Conservation (phyloP, 2,329 filamentous ascomycete species). For the Fusarium newnesense region DNA sequence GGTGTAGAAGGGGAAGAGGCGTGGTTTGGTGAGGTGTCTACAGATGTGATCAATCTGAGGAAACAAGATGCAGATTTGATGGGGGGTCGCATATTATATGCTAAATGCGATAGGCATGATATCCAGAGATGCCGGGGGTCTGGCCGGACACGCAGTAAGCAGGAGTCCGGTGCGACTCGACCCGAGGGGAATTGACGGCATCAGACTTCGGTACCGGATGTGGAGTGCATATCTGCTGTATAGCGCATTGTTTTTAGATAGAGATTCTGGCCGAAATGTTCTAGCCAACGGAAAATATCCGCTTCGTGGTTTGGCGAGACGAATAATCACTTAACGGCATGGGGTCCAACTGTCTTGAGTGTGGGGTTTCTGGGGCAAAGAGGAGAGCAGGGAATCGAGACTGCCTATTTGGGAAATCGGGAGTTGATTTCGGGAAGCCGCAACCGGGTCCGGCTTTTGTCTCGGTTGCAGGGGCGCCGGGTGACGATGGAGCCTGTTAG, state of each 20-base stretch:
- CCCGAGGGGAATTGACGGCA: slow-evolving; percentile 36
- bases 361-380: slow-evolving; percentile 43
- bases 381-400: slow-evolving; percentile 32
- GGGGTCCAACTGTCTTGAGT: slow-evolving; percentile 25
- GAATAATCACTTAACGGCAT: slow-evolving; percentile 29
- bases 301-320: slow-evolving; percentile 10
- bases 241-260: slow-evolving; percentile 1
- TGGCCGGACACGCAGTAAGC: slow-evolving; percentile 19
- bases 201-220: slow-evolving; percentile 33
- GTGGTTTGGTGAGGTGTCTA: slow-evolving; percentile 11
- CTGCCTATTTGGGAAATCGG: slow-evolving; percentile 43
- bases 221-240: slow-evolving; percentile 23
- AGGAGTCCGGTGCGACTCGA: slow-evolving; percentile 15
- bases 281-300: slow-evolving; percentile 16
- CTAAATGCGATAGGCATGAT: slow-evolving; percentile 14
- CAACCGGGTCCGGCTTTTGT: slow-evolving; percentile 40
- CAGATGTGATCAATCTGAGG: slow-evolving; percentile 7
- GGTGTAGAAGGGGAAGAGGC: background rate
- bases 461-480: slow-evolving; percentile 30
- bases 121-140: slow-evolving; percentile 18
- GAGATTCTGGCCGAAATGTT: background rate
- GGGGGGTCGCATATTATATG: slow-evolving; percentile 34
- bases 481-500: slow-evolving; percentile 17
- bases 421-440: slow-evolving; percentile 45
- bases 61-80: slow-evolving; percentile 1